Conservation (phyloP, 805 yeast species). For the Cyberlindnera amylophila region DNA sequence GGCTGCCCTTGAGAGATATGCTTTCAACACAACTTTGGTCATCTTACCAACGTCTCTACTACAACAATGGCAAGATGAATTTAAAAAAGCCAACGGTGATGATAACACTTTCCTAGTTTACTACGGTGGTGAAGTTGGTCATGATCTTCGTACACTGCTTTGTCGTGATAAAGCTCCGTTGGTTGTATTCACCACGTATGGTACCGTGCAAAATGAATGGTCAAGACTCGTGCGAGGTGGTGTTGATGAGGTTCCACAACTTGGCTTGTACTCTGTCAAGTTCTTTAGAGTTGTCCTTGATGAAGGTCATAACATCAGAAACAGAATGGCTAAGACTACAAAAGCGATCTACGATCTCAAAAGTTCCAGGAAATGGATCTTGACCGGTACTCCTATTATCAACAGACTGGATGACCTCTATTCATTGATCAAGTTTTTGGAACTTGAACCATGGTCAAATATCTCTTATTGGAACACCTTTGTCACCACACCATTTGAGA, state of each 20-base stretch:
- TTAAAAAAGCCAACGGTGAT: slow-evolving; percentile 50
- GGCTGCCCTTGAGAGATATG: slow-evolving; percentile 40
- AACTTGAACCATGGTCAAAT: slow-evolving; percentile 87
- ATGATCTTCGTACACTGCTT: slow-evolving; percentile 43
- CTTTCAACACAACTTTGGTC: slow-evolving; percentile 67
- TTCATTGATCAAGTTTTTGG: slow-evolving; percentile 68
- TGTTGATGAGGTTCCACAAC: slow-evolving; percentile 21
- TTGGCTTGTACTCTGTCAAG: slow-evolving; percentile 66
- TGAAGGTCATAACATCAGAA: slow-evolving; percentile 88
- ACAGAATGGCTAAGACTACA: slow-evolving; percentile 73
- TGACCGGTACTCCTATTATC: slow-evolving; percentile 92
- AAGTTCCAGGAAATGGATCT: slow-evolving; percentile 71
- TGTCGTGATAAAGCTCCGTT: slow-evolving; percentile 53
- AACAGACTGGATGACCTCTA: slow-evolving; percentile 84
- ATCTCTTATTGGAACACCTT: slow-evolving; percentile 85
- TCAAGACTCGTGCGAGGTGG: slow-evolving; percentile 34
- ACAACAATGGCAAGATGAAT: slow-evolving; percentile 90
- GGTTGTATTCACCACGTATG: slow-evolving; percentile 80
- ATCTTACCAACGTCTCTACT: slow-evolving; percentile 88
- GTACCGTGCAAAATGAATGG: slow-evolving; percentile 79
- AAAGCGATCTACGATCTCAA: slow-evolving; percentile 67
- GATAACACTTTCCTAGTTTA: slow-evolving; percentile 53
- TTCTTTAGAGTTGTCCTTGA: slow-evolving; percentile 78
- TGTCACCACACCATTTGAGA: slow-evolving; percentile 79
- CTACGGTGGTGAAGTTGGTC: slow-evolving; percentile 62